Conservation (phyloP, 345 rosid species). For the Gossypium anomalum region DNA sequence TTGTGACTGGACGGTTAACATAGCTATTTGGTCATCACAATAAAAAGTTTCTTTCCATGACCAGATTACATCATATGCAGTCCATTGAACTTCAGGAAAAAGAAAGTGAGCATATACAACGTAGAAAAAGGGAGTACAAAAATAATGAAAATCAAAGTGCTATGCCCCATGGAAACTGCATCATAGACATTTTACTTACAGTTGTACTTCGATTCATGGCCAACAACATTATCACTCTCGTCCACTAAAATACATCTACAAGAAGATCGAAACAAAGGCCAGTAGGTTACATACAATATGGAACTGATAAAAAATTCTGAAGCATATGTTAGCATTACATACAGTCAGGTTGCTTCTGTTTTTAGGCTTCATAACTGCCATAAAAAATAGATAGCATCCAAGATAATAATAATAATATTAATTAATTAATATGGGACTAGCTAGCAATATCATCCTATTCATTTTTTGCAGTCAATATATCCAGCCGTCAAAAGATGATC, state of each 20-base stretch:
- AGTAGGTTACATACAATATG: neutral
- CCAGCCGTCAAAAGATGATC: neutral
- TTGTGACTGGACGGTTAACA: neutral
- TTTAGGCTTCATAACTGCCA: neutral
- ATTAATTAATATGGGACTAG: neutral
- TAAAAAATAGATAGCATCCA: neutral
- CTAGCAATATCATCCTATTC: neutral
- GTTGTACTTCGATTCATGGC: conserved; percentile 81
- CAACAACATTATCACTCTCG: conserved; percentile 69
- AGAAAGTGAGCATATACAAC: neutral
- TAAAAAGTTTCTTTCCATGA: neutral
- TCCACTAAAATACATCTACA: conserved; percentile 89
- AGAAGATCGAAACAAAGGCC: neutral
- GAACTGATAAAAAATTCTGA: neutral
- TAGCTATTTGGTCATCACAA: neutral
- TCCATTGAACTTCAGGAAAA: neutral
- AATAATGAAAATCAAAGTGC: neutral
- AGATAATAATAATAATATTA: neutral
- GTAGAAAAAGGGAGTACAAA: neutral
- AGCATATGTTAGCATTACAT: neutral
- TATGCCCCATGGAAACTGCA: neutral
- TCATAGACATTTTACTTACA: conserved; percentile 44
- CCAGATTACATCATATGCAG: neutral
- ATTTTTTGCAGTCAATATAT: neutral
- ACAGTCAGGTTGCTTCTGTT: neutral